A percentile compares a stretch with the other conserved stretches of the same genome.
phyloP scores from a whole-genome alignment of 805 yeast genomes.

The Metschnikowia lachancei region DNA sequence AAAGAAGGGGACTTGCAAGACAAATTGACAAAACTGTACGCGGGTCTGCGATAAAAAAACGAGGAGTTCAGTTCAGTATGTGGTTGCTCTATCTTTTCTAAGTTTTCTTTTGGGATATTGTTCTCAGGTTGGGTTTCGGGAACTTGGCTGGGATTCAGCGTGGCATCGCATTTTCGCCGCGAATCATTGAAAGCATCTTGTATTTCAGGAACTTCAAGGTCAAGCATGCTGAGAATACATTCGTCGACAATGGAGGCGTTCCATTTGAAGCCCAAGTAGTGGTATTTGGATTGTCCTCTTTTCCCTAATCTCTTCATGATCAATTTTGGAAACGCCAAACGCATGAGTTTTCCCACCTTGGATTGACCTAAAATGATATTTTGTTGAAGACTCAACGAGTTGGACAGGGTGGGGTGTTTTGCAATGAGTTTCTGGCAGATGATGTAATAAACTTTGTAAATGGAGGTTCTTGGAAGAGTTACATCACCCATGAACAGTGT shows the following conservation, averaged over 20 bases:
- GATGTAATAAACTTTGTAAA: background rate
- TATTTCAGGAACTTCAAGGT: background rate
- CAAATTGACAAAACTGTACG: background rate
- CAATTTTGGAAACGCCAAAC: constrained; percentile 38
- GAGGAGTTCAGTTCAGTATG: too few species aligned
- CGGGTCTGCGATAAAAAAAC: background rate
- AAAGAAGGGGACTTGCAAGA: background rate
- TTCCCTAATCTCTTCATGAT: constrained; percentile 40
- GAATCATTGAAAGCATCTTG: background rate
- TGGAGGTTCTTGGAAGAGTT: background rate
- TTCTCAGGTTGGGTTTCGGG: too few species aligned
- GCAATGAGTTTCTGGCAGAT: background rate
- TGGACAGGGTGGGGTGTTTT: background rate
- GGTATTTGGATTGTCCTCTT: constrained; percentile 43
- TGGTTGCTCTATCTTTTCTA: too few species aligned
- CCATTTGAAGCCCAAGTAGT: constrained; percentile 42
- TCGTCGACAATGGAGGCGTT: constrained; percentile 33
- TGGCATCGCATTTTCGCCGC: too few species aligned
- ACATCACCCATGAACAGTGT: background rate
- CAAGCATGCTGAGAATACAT: constrained; percentile 25
- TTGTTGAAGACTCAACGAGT: constrained; percentile 1
- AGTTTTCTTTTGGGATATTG: too few species aligned
- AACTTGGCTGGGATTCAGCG: too few species aligned
- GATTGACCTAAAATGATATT: constrained; percentile 35
- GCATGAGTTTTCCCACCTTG: constrained; percentile 40